phyloP scores from a whole-genome alignment of 108 stramenopile genomes.

The Skeletonema menzelii region DNA sequence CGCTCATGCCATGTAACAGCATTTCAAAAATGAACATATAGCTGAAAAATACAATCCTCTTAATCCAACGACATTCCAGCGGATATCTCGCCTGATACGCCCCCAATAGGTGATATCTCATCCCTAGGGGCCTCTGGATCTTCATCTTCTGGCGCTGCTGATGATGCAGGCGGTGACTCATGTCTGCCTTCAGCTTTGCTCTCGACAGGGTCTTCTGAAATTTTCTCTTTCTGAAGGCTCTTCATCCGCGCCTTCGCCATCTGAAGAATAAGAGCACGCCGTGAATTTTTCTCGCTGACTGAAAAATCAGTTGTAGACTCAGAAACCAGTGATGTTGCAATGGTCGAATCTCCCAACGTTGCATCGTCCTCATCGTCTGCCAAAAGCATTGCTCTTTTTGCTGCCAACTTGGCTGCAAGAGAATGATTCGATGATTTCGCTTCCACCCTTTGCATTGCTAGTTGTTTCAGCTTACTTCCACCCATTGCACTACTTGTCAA shows the following conservation, averaged over 20 bases:
- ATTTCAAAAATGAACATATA: not conserved
- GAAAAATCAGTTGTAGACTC: conserved; percentile 36
- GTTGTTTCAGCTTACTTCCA: conserved; percentile 53
- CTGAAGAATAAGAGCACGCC: conserved; percentile 82
- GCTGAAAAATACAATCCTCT: not conserved
- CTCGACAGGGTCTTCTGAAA: conserved; percentile 18
- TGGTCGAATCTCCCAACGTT: conserved; percentile 35
- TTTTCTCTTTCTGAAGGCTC: conserved; percentile 36
- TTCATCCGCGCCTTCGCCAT: conserved; percentile 91
- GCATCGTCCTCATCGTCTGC: conserved; percentile 12
- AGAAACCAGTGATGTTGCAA: conserved; percentile 59
- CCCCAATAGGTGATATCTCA: not conserved
- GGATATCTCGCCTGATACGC: conserved; percentile 5
- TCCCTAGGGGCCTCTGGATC: not conserved
- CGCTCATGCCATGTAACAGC: not conserved
- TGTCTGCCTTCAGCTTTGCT: conserved; percentile 1
- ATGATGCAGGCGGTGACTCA: not conserved
- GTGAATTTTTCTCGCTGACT: conserved; percentile 57
- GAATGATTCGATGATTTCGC: conserved; percentile 4
- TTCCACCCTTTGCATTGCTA: conserved; percentile 47
- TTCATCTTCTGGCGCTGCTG: not conserved
- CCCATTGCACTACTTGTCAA: conserved; percentile 35
- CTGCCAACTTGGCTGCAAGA: not conserved
- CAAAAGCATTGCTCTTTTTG: not conserved
- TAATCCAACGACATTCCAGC: conserved; percentile 40